Conservation (phyloP, 768 basidiomycete genomes). For the Suillus fuscotomentosus region DNA sequence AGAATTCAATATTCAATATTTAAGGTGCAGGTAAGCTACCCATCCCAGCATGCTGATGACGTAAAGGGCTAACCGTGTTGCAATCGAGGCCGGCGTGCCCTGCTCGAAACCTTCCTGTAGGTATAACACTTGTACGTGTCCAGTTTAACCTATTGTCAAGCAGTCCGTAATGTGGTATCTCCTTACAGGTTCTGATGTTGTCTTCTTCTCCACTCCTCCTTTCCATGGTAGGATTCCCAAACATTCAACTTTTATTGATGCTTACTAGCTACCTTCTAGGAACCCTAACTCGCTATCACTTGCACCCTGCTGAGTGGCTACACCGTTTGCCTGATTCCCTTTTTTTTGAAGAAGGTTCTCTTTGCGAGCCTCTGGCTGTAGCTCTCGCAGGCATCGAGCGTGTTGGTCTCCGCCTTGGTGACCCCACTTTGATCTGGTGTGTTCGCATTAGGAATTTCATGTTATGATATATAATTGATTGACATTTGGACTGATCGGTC, state of each 20-base stretch:
- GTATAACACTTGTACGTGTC: constrained; percentile 55
- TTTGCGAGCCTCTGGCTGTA: constrained; percentile 68
- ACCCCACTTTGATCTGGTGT: too few species aligned
- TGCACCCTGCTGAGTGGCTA: constrained; percentile 67
- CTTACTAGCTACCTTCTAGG: constrained; percentile 32
- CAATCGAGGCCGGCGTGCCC: constrained; percentile 68
- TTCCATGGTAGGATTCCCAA: constrained; percentile 47
- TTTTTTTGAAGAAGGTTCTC: constrained; percentile 65
- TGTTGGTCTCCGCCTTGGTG: too few species aligned
- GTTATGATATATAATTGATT: constrained; percentile 27
- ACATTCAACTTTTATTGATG: background rate
- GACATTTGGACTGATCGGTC: constrained; percentile 56
- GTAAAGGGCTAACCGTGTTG: constrained; percentile 41
- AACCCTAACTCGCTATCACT: constrained; percentile 62
- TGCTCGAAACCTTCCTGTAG: constrained; percentile 60
- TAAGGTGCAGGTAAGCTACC: constrained; percentile 37
- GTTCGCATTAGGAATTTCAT: too few species aligned
- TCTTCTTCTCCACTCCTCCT: constrained; percentile 71
- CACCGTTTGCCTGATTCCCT: constrained; percentile 62
- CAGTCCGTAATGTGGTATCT: constrained; percentile 2
- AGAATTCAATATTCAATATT: too few species aligned
- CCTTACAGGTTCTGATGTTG: constrained; percentile 38
- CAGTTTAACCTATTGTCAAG: background rate
- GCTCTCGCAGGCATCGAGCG: too few species aligned
- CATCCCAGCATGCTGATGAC: background rate